Evolutionary conservation across 306 rosid genomes (phyloP).

Genomic region (Prunus fruticosa): DNA sequence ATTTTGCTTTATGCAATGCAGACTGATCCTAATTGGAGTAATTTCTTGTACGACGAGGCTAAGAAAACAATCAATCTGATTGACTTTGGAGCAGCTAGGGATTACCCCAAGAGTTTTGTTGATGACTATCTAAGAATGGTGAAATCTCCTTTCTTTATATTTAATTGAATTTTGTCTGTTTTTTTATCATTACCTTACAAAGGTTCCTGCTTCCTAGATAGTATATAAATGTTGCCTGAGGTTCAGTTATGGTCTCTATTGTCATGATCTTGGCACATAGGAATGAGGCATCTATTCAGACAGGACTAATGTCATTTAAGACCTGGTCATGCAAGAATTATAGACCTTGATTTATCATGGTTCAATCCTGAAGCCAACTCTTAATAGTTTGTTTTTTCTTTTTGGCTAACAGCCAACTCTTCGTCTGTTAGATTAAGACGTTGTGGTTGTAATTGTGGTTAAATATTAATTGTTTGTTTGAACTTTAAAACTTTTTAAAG

Average conservation of each 20-base stretch:
- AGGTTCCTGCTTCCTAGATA: neutral
- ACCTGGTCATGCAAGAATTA: neutral
- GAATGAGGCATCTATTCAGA: neutral
- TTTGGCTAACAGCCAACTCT: neutral
- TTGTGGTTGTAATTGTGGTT: neutral
- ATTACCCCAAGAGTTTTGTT: conserved; percentile 74
- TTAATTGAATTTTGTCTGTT: conserved; percentile 2
- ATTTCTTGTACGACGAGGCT: conserved; percentile 78
- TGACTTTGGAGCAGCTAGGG: conserved; percentile 94
- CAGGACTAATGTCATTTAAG: neutral
- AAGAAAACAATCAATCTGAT: conserved; percentile 71
- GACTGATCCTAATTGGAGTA: conserved; percentile 99
- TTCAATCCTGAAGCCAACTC: neutral
- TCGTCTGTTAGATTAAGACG: neutral
- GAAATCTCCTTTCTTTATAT: conserved; percentile 24
- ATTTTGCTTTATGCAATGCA: conserved; percentile 44
- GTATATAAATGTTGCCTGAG: too few relatives aligned
- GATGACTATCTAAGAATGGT: conserved; percentile 95
- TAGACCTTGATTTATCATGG: neutral
- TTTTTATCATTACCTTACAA: conserved; percentile 13
- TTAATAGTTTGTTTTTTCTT: neutral
- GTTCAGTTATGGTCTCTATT: neutral
- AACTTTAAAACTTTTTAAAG: neutral
- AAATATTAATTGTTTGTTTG: neutral
- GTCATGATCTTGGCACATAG: neutral